Evolutionary conservation across 768 basidiomycete species (phyloP), one percentile per base, ranked within the genome.

Genomic region (Phlebiopsis gigantea): DNA sequence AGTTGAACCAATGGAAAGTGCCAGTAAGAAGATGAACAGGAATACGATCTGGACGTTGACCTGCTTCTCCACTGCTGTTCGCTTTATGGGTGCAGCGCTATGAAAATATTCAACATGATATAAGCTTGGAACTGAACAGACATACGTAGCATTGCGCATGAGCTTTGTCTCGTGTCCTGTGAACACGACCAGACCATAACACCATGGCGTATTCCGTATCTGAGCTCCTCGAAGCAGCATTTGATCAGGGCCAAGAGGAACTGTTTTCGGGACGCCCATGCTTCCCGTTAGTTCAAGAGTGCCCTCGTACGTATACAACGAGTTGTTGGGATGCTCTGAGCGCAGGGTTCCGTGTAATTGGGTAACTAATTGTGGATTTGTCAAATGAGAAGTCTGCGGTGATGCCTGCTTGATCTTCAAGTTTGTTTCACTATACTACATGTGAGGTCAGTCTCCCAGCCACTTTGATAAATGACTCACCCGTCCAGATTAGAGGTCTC

Each of bases 81-180:
- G 78, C 73, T 98, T 99, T 73, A 98, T 93, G 10, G 97, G 97
- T 6, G 97, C 89, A 42, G 94, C 93, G 25, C 94, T 96, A 61
- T 5, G 29, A 5, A 21, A 4, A 24, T 12, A 7, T 10, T 51
- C n/a, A 51, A 31, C 34, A n/a, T 49, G 41, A 26, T 21, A 53
- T 62, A 12, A 22, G 17, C 1, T 5, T 19, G 10, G 48, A 67
- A 60, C 56, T 19, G 2, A 30, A 43, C 7, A 25, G 19, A 77
- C 92, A 74, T 66, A 94, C 93, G 95, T 98, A 43, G 97, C 96
- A 65, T 98, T 98, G 57, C 92, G 82, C 93, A 98, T 95, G 34
- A 99, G 72, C 71, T 99, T 99, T 19, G 97, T 98, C 76, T 99
- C 95, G 66, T 98, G 97, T 0, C 97, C 97, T 0, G 94, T 96